phyloP scores from a whole-genome alignment of 371 early-diverging fungal species.

The Chytridiales sp. region DNA sequence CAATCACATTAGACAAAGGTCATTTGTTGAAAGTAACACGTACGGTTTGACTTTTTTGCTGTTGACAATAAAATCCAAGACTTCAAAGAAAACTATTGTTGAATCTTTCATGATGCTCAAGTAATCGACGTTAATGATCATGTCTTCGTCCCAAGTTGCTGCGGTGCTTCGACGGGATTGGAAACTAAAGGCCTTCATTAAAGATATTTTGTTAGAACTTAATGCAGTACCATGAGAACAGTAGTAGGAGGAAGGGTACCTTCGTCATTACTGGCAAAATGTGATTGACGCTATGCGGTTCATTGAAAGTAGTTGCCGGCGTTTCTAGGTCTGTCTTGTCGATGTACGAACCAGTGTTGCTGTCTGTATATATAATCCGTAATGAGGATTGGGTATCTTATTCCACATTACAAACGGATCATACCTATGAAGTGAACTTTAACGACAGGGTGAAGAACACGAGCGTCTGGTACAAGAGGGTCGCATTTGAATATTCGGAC shows the following conservation, averaged over 20 bases:
- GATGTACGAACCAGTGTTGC: conserved; percentile 34
- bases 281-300: conserved; percentile 28
- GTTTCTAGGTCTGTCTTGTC: conserved; percentile 21
- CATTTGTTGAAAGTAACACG: not conserved
- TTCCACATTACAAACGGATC: not conserved
- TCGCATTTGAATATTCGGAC: conserved; percentile 14
- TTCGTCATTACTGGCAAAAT: conserved; percentile 46
- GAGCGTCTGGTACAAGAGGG: conserved; percentile 17
- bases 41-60: conserved; percentile 11
- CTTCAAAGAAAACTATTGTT: conserved; percentile 42
- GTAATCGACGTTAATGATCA: conserved; percentile 42
- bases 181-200: conserved; percentile 38
- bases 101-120: conserved; percentile 27
- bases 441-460: conserved; percentile 19
- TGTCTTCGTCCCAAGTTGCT: conserved; percentile 46
- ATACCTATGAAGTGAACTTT: conserved; percentile 21
- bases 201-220: not conserved
- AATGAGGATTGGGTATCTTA: not conserved
- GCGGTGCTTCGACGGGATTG: conserved; percentile 30
- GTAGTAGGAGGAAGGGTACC: conserved; percentile 15
- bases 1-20: not conserved
- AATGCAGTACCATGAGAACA: not conserved
- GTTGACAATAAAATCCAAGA: conserved; percentile 40
- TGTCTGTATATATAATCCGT: conserved; percentile 18
- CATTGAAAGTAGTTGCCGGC: conserved; percentile 35